Percentiles rank a stretch among this genome's conserved stretches.
These are phyloP conservation scores for Hyphochytrium catenoides DNA, from an alignment of 352 stramenopile genomes.

Conservation along the genomic window DNA sequence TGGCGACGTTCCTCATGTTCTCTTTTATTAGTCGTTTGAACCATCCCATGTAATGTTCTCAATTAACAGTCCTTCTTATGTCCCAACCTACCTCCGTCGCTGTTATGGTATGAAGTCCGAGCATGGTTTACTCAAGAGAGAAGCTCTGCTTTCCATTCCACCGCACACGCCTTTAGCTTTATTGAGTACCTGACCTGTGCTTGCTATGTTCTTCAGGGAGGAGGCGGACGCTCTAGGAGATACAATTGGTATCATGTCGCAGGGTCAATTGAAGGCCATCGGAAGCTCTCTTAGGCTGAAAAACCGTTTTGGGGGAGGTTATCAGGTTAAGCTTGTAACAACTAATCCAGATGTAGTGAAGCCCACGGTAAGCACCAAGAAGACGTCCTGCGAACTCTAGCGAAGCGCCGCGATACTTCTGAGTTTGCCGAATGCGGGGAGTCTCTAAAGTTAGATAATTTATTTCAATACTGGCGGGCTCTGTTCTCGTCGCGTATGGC, in stretches of 20 bases:
- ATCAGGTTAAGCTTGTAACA: not conserved
- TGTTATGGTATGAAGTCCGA: too few species aligned
- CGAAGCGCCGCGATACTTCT: not conserved
- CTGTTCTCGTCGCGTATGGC: too few species aligned
- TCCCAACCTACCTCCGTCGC: not conserved
- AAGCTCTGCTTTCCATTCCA: too few species aligned
- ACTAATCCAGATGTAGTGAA: not conserved
- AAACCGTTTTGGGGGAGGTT: conserved; percentile 1
- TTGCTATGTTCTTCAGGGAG: conserved; percentile 3
- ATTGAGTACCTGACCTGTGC: not conserved
- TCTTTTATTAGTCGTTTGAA: too few species aligned
- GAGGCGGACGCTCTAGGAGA: conserved; percentile 6
- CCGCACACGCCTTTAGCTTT: conserved; percentile 1
- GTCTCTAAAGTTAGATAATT: too few species aligned
- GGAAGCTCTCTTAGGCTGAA: not conserved
- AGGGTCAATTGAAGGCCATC: conserved; percentile 3
- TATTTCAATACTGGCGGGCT: too few species aligned
- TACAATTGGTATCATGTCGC: conserved; percentile 2
- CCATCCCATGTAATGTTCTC: conserved; percentile 1
- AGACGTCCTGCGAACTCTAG: not conserved
- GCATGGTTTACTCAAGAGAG: too few species aligned
- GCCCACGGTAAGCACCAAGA: not conserved
- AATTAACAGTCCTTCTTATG: conserved; percentile 1
- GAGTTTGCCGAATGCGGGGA: not conserved
- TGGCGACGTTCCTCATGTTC: too few species aligned